A percentile compares a stretch with the other conserved stretches of the same genome.
These are phyloP conservation scores for Liquidambar formosana DNA, from an alignment of 164 flowering plant species.

Conservation along the genomic window DNA sequence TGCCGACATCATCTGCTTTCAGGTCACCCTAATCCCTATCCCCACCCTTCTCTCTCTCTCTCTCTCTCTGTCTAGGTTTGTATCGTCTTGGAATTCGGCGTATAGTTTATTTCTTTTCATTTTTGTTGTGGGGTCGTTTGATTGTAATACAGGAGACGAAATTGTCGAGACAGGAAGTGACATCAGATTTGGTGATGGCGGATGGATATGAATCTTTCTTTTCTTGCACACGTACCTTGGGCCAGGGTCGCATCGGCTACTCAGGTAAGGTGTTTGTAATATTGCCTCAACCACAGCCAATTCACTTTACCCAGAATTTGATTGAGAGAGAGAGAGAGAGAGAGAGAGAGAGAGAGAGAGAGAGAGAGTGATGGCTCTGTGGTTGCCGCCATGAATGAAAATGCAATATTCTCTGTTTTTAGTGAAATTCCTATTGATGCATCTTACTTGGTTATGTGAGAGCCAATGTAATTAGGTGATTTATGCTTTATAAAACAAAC, in stretches of 20 bases:
- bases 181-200: conserved; percentile 77
- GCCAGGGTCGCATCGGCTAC: conserved; percentile 75
- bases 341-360: too few relatives aligned
- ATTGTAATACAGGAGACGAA: conserved; percentile 69
- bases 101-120: background rate
- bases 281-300: conserved; percentile 11
- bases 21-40: conserved; percentile 37
- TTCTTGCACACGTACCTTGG: conserved; percentile 82
- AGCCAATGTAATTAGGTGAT: background rate
- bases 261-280: conserved; percentile 60
- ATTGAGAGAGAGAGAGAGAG: too few relatives aligned
- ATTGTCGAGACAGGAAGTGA: conserved; percentile 76
- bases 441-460: background rate
- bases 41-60: background rate
- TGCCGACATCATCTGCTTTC: conserved; percentile 89
- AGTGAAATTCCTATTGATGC: too few relatives aligned
- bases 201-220: conserved; percentile 95
- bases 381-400: too few relatives aligned
- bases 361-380: too few relatives aligned
- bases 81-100: background rate
- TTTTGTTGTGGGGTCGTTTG: conserved; percentile 1
- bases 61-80: background rate
- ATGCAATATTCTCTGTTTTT: too few relatives aligned
- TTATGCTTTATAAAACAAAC: too few relatives aligned
- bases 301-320: too few relatives aligned